Base-by-base conservation (phyloP, 2,329 filamentous ascomycete species). In the Sclerotinia sclerotiorum region DNA sequence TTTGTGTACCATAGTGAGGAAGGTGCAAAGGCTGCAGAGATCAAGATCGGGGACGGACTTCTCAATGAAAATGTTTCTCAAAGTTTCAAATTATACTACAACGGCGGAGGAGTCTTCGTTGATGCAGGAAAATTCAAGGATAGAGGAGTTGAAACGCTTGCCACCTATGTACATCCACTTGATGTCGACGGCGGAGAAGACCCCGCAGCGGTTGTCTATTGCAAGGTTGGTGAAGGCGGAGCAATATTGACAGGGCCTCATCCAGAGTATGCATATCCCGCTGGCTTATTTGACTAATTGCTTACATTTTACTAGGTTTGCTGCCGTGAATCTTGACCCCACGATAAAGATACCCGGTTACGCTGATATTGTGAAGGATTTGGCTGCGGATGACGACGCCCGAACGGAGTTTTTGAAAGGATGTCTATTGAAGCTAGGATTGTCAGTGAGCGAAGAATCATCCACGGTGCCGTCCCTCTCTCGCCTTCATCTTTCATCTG, bases 91-190 rank as follows among this genome's bases (percentile, higher is more conserved):
- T 89, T 88, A 19, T 99, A 99, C 77, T 97, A 94, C 79, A 99
- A 99, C 74, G 95, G 95, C 0, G 95, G 95, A 0, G 94, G 95
- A 4, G 88, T 97, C 1, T 99, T 98, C 80, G 92, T 97, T 1
- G 90, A 95, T 79, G 90, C 91, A 1, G 83, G 84, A 3, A 86
- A 84, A 56, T 82, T 87, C 68, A 81, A 82, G 67, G 84, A 85
- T 42, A 81, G 84, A 71, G 90, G 90, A 1, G 87, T 97, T 0
- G 88, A 97, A 78, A 84, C 97, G 8, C 81, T 99, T 32, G 95
- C 94, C 1, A 90, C 84, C 69, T 99, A 95, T 77, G 84, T 84
- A 0, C 90, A 93, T 48, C 82, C 89, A 19, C 79, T 97, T 17
- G 87, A 90, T 73, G 91, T 97, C 3, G 89, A 96, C 66, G 84